Base-by-base conservation (phyloP, 306 rosid species). In the Cicer bijugum region DNA sequence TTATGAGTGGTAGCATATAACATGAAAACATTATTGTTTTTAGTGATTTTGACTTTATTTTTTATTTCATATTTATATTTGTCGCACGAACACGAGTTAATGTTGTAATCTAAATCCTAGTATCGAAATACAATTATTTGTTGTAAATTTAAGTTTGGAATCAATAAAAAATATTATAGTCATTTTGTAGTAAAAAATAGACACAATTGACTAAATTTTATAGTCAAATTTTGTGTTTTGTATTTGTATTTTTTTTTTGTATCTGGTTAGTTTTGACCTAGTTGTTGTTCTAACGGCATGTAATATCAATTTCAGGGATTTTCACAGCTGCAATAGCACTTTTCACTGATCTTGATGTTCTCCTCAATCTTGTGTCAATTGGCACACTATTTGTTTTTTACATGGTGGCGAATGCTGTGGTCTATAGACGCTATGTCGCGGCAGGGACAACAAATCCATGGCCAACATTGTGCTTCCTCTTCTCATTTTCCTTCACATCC, bases 371-470 rank as follows among this genome's bases (percentile, higher is more conserved):
- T 3, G 96, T 91, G 43, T 86, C 97, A 39, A 93, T 93, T 11
- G 97, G 98, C n/a, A 93, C 98, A 5, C 97, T 93, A 35, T 89
- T 91, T 52, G 98, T 93, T n/a, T 93, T 91, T 61, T 93, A 89
- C 91, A 91, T 93, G 98, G 98, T 93, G 71, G 94, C 96, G 43
- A 93, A 89, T 50, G 98, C 97, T 5, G 94, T 91, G 72, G 82
- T 93, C 37, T 93, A 85, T 53, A 81, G 97, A 68, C 96, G 98
- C 1, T 93, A 93, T 39, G 96, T 91, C 11, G 82, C 39, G 1
- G 71, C 78, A 16, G 96, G 96, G 72, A 87, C 85, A 40, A 93
- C 92, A 0, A 88, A 89, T 77, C 96, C 96, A 20, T 78, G 94
- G 81, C 96, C 98, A n/a, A 93, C 98, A 7, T 12, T 93, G 68